Base-by-base conservation (phyloP, 2,329 filamentous ascomycete species). In the Claviceps sp. region DNA sequence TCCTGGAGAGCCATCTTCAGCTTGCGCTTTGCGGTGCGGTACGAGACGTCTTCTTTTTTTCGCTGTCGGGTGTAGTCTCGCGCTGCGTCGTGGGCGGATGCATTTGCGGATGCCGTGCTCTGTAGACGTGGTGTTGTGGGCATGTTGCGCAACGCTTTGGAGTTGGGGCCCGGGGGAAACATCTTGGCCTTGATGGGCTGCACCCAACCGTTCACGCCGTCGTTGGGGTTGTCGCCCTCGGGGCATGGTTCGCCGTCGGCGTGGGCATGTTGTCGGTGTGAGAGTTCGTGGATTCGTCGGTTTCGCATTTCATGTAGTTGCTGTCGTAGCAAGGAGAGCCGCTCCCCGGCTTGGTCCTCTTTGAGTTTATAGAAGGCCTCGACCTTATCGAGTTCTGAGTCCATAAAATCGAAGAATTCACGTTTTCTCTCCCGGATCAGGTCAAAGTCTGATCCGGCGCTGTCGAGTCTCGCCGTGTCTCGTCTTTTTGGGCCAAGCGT, bases 281-380 rank as follows among this genome's bases (percentile, higher is more conserved):
- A 68, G 53, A 89, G 73, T 62, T 96, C 89, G 50, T 84, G 77
- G 30, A 88, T 76, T 22, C 91, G 82, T 14, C 85, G 80, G 64
- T 94, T 89, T 45, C 89, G 80, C 89, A 97, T 95, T 60, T 94
- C 86, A 63, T 95, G 90, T 37, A 98, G 75, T 65, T 98, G 93
- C 50, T 89, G 81, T 43, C 87, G 80, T 47, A 98, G 73, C 4
- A 85, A 66, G 0, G 73, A 70, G 24, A 96, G 71, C 2, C 90
- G 80, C 51, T 83, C 72, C 0, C 81, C 85, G 0, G 91, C 88
- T 63, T 96, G 88, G 30, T 87, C 78, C 64, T 98, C 93, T 64
- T 96, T 96, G 58, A 80, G 71, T 59, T 80, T 82, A 71, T 97
- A 97, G 62, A 98, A 98, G 0, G 73, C 70, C 64, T 98, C 90